Conservation (phyloP, 75 land plant species). For the Pinus albicaulis region DNA sequence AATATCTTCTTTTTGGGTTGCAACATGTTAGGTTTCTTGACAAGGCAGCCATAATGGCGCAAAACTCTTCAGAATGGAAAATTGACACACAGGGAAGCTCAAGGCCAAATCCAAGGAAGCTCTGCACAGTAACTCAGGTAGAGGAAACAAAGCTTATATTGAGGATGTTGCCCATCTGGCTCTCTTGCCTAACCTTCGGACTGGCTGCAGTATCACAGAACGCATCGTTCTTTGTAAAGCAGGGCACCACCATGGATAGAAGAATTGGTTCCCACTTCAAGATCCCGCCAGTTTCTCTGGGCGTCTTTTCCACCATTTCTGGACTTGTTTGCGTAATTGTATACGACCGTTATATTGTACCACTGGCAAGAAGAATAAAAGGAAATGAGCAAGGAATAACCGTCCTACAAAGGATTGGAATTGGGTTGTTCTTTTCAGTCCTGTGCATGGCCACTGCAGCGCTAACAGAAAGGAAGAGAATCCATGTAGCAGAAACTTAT, state of each 20-base stretch:
- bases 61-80: not conserved
- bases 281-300: slow-evolving; percentile 37
- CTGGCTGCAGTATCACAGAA: slow-evolving; percentile 20
- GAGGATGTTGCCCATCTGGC: slow-evolving; percentile 40
- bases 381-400: slow-evolving; percentile 18
- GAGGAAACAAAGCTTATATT: slow-evolving; percentile 43
- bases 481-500: slow-evolving; percentile 20
- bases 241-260: slow-evolving; percentile 35
- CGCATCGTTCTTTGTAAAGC: slow-evolving; percentile 24
- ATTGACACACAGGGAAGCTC: not conserved
- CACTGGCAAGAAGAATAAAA: slow-evolving; percentile 12
- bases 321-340: slow-evolving; percentile 15
- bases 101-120: slow-evolving; percentile 18
- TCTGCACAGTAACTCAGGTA: slow-evolving; percentile 47
- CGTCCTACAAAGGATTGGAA: slow-evolving; percentile 23
- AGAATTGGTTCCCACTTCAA: slow-evolving; percentile 10
- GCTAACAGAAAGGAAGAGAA: slow-evolving; percentile 19
- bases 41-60: slow-evolving; percentile 25
- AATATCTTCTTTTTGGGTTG: not conserved
- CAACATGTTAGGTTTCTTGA: slow-evolving; percentile 19
- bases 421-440: slow-evolving; percentile 14
- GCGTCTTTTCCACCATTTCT: slow-evolving; percentile 18
- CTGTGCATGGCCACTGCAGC: slow-evolving; percentile 14
- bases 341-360: slow-evolving; percentile 34
- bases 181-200: slow-evolving; percentile 10